Evolutionary conservation across 352 stramenopile species (phyloP).

Genomic region (Phytophthora europaea): DNA sequence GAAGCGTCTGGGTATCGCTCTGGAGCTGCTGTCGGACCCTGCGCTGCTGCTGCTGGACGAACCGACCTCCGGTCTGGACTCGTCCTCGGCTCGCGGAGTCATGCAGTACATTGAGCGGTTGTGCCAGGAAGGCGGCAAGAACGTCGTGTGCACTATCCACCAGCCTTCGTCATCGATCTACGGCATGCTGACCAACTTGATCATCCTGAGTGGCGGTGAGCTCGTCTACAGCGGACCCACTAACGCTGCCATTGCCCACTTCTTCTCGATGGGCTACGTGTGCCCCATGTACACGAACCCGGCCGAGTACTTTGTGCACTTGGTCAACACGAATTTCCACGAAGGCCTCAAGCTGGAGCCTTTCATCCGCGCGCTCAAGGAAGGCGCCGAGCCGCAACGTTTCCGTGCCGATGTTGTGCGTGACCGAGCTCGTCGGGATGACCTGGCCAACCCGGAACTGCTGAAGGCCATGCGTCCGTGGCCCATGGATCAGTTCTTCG

Average conservation of each 20-base stretch:
- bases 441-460: slow-evolving; percentile 53
- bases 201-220: slow-evolving; percentile 79
- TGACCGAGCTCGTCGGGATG: slow-evolving; percentile 44
- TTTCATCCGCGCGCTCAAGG: slow-evolving; percentile 49
- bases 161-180: slow-evolving; percentile 87
- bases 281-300: slow-evolving; percentile 84
- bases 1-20: slow-evolving; percentile 95
- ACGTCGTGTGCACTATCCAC: slow-evolving; percentile 89
- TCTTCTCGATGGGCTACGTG: slow-evolving; percentile 64
- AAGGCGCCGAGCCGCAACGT: slow-evolving; percentile 48
- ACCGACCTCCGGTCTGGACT: slow-evolving; percentile 94
- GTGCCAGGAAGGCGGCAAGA: slow-evolving; percentile 71
- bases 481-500: slow-evolving; percentile 64
- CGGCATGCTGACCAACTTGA: slow-evolving; percentile 74
- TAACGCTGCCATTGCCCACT: slow-evolving; percentile 63
- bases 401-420: slow-evolving; percentile 51
- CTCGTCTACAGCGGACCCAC: slow-evolving; percentile 93
- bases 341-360: slow-evolving; percentile 50
- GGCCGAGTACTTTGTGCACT: slow-evolving; percentile 76
- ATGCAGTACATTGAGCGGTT: slow-evolving; percentile 83
- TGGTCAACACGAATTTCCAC: slow-evolving; percentile 81
- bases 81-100: slow-evolving; percentile 88
- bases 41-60: slow-evolving; percentile 97
- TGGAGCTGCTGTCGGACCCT: slow-evolving; percentile 95
- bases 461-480: slow-evolving; percentile 57